A percentile compares a stretch with the other conserved stretches of the same genome.
Evolutionary conservation across 139 green algal genomes (phyloP).

Genomic region (Chlorella sp.): DNA sequence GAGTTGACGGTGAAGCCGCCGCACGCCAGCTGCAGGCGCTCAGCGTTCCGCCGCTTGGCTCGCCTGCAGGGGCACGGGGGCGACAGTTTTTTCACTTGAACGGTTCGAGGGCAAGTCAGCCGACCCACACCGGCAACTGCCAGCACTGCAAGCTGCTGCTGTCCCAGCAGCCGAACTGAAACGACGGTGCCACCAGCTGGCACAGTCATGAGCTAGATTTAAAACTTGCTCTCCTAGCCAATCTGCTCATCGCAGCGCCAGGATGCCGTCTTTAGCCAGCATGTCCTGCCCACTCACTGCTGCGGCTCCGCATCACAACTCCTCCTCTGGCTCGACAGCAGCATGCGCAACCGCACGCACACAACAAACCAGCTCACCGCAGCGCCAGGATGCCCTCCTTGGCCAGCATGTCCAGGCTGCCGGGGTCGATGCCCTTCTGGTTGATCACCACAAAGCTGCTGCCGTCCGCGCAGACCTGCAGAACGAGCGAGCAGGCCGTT

Average conservation of each 20-base stretch:
- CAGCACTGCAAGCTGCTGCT: no score
- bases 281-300: slow-evolving; percentile 69
- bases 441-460: slow-evolving; percentile 98
- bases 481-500: no score
- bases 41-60: slow-evolving; percentile 98
- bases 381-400: slow-evolving; percentile 65
- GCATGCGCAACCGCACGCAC: no score
- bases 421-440: slow-evolving; percentile 99
- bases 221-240: no score
- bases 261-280: slow-evolving; percentile 83
- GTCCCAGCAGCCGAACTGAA: no score
- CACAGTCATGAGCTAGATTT: no score
- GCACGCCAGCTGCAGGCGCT: slow-evolving; percentile 95
- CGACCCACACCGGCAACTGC: no score
- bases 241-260: slow-evolving; percentile 37
- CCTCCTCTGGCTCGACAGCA: no score
- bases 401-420: slow-evolving; percentile 96
- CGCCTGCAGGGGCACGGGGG: slow-evolving; percentile 46
- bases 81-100: no score
- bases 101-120: no score
- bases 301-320: no score
- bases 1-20: slow-evolving; percentile 74
- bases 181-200: no score
- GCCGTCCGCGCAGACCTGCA: slow-evolving; percentile 85
- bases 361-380: slow-evolving; percentile 31